Percentiles rank a stretch among this genome's conserved stretches.
Conservation (phyloP, 179 eudicot genomes). For the Silene noctiflora region DNA sequence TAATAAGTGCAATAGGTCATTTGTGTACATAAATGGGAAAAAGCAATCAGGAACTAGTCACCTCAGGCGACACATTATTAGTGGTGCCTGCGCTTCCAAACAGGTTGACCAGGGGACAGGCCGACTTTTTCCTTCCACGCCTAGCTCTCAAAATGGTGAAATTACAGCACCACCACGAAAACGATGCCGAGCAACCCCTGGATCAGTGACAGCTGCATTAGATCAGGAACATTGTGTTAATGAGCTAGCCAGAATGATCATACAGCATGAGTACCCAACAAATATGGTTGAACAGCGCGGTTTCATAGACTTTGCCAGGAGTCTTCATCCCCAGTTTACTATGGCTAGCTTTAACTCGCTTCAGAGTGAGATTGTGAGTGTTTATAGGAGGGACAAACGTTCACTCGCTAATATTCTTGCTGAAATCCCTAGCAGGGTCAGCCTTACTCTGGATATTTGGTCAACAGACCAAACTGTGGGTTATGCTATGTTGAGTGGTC, state of each 20-base stretch:
- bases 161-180: slow-evolving; percentile 50
- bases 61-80: slow-evolving; percentile 71
- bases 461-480: slow-evolving; percentile 40
- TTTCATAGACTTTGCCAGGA: slow-evolving; percentile 36
- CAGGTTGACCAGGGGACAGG: slow-evolving; percentile 40
- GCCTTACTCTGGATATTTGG: slow-evolving; percentile 45
- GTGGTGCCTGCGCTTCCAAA: slow-evolving; percentile 62
- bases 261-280: slow-evolving; percentile 49
- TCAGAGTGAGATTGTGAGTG: slow-evolving; percentile 37
- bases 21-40: slow-evolving; percentile 70
- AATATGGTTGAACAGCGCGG: slow-evolving; percentile 51
- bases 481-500: slow-evolving; percentile 46
- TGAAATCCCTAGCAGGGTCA: slow-evolving; percentile 43
- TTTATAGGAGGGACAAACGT: slow-evolving; percentile 37
- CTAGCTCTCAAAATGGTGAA: slow-evolving; percentile 30
- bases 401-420: slow-evolving; percentile 31
- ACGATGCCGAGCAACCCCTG: slow-evolving; percentile 46
- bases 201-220: slow-evolving; percentile 34
- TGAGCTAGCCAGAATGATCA: slow-evolving; percentile 54
- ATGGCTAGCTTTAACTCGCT: slow-evolving; percentile 37
- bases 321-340: slow-evolving; percentile 49
- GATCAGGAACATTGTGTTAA: slow-evolving; percentile 42
- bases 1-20: slow-evolving; percentile 75
- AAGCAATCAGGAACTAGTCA: slow-evolving; percentile 91
- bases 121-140: slow-evolving; percentile 25